A percentile compares a stretch with the other conserved stretches of the same genome.
These are phyloP conservation scores for Lachancea thermotolerans DNA, from an alignment of 805 yeast genomes.

Conservation along the genomic window DNA sequence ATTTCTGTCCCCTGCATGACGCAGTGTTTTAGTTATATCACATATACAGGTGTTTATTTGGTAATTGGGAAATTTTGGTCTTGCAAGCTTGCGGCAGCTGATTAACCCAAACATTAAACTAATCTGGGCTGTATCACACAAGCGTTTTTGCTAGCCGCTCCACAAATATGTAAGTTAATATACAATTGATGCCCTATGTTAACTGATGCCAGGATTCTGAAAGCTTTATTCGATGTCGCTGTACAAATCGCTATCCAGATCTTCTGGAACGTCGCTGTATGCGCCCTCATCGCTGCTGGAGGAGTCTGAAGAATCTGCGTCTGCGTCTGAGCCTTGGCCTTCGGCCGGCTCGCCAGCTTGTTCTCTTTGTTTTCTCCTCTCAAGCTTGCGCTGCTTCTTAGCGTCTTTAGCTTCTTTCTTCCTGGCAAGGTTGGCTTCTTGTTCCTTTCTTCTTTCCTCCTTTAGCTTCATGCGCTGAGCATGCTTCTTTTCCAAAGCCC, in stretches of 20 bases:
- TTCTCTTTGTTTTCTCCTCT: constrained; percentile 39
- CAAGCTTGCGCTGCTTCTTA: constrained; percentile 62
- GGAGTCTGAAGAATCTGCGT: not conserved
- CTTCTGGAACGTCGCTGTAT: constrained; percentile 38
- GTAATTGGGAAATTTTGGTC: not conserved
- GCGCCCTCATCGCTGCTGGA: constrained; percentile 32
- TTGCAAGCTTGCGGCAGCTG: not conserved
- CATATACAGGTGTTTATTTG: constrained; percentile 5
- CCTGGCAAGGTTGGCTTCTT: constrained; percentile 67
- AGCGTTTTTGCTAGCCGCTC: not conserved
- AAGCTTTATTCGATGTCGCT: constrained; percentile 28
- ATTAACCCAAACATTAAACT: too few species aligned
- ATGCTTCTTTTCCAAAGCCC: constrained; percentile 61
- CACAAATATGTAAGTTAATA: not conserved
- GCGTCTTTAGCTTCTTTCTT: constrained; percentile 69
- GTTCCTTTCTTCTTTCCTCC: constrained; percentile 67
- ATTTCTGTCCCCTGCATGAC: constrained; percentile 47
- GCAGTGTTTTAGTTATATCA: constrained; percentile 18
- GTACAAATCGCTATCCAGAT: constrained; percentile 41
- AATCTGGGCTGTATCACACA: too few species aligned
- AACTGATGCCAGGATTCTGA: not conserved
- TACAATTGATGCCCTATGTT: constrained; percentile 1
- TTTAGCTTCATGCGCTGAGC: constrained; percentile 53
- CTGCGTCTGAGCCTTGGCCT: constrained; percentile 7
- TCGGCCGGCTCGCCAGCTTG: constrained; percentile 23